Conservation (phyloP, 75 land plant genomes). For the Pinus albicaulis region DNA sequence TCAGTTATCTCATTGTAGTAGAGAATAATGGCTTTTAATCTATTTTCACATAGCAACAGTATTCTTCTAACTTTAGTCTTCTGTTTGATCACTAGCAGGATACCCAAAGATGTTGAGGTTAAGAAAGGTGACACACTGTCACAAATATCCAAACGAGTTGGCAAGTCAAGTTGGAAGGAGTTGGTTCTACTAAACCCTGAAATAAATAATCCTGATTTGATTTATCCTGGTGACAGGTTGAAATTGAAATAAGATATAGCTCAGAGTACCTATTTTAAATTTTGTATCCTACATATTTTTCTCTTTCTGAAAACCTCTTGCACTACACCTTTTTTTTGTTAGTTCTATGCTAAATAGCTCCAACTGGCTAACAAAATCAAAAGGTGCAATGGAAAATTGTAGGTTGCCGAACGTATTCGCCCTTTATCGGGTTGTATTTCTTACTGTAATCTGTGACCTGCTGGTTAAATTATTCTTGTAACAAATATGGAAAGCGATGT, state of each 20-base stretch:
- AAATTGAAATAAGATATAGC: slow-evolving; percentile 2
- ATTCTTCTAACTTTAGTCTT: background rate
- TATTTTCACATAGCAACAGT: background rate
- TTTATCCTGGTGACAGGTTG: slow-evolving; percentile 32
- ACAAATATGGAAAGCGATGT: no score
- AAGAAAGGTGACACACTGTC: slow-evolving; percentile 30
- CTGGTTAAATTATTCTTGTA: no score
- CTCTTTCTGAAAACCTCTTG: no score
- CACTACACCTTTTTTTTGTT: no score
- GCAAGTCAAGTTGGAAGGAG: slow-evolving; percentile 34
- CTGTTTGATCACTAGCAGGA: slow-evolving; percentile 1
- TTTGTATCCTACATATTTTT: no score
- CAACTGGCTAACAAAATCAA: no score
- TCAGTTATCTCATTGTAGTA: no score
- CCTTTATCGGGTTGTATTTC: no score
- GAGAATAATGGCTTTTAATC: background rate
- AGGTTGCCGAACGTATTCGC: no score
- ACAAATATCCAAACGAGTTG: slow-evolving; percentile 22
- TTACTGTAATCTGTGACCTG: no score
- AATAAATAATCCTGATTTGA: slow-evolving; percentile 27
- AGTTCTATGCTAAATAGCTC: no score
- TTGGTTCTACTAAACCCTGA: slow-evolving; percentile 17
- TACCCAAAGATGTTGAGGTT: slow-evolving; percentile 14
- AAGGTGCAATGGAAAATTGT: no score
- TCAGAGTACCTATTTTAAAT: background rate